A percentile compares a stretch with the other conserved stretches of the same genome.
Conservation (phyloP, 495 filamentous ascomycete genomes). For the Aspergillus incahuasiensis region DNA sequence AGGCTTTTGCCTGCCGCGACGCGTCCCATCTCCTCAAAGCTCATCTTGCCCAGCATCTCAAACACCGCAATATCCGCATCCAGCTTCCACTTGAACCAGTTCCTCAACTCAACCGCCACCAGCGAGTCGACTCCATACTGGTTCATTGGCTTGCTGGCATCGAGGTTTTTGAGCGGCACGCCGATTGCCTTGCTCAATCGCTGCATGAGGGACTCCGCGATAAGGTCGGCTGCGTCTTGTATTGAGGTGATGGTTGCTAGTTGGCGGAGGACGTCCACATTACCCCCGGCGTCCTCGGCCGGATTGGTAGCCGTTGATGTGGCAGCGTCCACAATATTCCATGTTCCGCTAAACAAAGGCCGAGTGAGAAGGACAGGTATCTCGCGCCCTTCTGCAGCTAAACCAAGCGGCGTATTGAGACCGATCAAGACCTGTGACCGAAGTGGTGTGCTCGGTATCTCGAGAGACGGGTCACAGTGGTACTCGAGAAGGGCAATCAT, state of each 20-base stretch:
- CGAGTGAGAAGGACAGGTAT: neutral
- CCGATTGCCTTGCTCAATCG: neutral
- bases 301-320: neutral
- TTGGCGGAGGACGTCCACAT: neutral
- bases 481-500: neutral
- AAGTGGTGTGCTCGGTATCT: neutral
- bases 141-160: neutral
- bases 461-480: neutral
- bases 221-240: neutral
- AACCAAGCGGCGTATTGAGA: neutral
- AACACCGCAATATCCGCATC: neutral
- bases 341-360: neutral
- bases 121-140: neutral
- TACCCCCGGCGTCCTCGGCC: neutral
- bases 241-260: neutral
- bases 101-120: neutral
- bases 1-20: neutral
- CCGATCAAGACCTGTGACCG: neutral
- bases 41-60: neutral
- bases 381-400: neutral
- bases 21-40: neutral
- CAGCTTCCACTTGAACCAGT: neutral
- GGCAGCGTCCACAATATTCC: neutral
- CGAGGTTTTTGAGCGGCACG: neutral
- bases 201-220: neutral